Evolutionary conservation across 2,329 filamentous ascomycete species (phyloP).

Genomic region (Anthostomella pinea): DNA sequence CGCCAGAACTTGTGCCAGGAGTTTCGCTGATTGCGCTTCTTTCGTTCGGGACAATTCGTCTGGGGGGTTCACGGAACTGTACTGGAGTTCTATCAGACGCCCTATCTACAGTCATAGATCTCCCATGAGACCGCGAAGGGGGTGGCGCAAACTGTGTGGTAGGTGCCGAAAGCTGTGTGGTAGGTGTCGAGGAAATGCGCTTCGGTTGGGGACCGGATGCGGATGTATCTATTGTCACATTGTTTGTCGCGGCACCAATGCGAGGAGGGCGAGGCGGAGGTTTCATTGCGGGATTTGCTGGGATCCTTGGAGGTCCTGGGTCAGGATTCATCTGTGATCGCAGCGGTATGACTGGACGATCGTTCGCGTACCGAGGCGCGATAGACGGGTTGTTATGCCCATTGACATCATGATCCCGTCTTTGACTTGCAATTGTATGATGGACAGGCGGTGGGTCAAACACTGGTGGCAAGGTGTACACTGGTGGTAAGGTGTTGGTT

Average conservation of each 20-base stretch:
- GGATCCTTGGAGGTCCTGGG: slow-evolving; percentile 26
- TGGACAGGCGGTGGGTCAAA: slow-evolving; percentile 56
- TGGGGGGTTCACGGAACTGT: slow-evolving; percentile 36
- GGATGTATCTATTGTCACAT: slow-evolving; percentile 18
- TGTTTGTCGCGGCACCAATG: slow-evolving; percentile 26
- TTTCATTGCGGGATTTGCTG: slow-evolving; percentile 28
- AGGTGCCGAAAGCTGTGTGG: slow-evolving; percentile 44
- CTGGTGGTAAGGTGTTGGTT: slow-evolving; percentile 32
- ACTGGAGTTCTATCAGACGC: slow-evolving; percentile 36
- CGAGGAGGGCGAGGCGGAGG: slow-evolving; percentile 46
- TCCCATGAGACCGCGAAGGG: slow-evolving; percentile 41
- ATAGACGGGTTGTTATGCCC: slow-evolving; percentile 36
- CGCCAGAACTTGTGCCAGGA: slow-evolving; percentile 22
- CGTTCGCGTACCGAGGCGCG: slow-evolving; percentile 40
- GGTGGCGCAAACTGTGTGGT: slow-evolving; percentile 41
- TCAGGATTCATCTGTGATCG: slow-evolving; percentile 42
- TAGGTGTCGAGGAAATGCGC: slow-evolving; percentile 46
- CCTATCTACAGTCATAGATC: slow-evolving; percentile 50
- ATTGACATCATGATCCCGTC: slow-evolving; percentile 43
- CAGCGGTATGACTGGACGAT: slow-evolving; percentile 49
- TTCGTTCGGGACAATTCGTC: slow-evolving; percentile 19
- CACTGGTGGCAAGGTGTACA: slow-evolving; percentile 35
- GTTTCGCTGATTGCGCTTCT: slow-evolving; percentile 16
- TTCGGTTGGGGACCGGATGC: slow-evolving; percentile 30
- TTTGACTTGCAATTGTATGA: slow-evolving; percentile 43